Evolutionary conservation across 2,329 filamentous ascomycete species (phyloP).

Genomic region (Didymella glomerata): DNA sequence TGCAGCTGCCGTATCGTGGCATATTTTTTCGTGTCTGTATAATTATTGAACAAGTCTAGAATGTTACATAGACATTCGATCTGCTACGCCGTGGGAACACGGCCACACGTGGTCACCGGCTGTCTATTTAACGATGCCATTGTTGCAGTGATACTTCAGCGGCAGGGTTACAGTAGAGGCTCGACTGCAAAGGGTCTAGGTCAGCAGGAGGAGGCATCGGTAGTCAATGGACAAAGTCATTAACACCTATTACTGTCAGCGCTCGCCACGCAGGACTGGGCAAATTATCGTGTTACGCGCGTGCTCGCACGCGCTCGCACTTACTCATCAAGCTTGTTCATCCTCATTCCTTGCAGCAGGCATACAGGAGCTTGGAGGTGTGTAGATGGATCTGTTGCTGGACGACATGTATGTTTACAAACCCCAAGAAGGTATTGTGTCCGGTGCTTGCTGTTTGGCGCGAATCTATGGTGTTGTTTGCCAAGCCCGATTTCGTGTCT

Average conservation of each 20-base stretch:
- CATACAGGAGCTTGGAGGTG: neutral
- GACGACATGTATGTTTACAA: constrained; percentile 5
- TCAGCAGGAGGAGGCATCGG: neutral
- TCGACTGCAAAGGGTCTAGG: neutral
- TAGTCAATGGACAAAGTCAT: neutral
- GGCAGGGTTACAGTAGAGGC: neutral
- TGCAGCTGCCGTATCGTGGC: neutral
- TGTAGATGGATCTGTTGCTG: neutral
- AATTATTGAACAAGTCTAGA: neutral
- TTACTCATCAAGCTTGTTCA: neutral
- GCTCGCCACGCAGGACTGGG: neutral
- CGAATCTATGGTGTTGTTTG: constrained; percentile 5
- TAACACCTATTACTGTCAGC: neutral
- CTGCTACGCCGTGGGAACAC: neutral
- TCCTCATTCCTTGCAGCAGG: neutral
- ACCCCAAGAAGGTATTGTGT: constrained; percentile 3
- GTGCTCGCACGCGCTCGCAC: constrained; percentile 1
- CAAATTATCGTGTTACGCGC: neutral
- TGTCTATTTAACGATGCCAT: neutral
- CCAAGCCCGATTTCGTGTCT: constrained; percentile 2
- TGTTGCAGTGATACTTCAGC: neutral
- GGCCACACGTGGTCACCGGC: neutral
- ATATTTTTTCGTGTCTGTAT: neutral
- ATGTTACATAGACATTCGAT: neutral
- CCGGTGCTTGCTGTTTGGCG: constrained; percentile 10